Base-by-base conservation (phyloP, 2,329 filamentous ascomycete genomes). In the Aspergillus persii region DNA sequence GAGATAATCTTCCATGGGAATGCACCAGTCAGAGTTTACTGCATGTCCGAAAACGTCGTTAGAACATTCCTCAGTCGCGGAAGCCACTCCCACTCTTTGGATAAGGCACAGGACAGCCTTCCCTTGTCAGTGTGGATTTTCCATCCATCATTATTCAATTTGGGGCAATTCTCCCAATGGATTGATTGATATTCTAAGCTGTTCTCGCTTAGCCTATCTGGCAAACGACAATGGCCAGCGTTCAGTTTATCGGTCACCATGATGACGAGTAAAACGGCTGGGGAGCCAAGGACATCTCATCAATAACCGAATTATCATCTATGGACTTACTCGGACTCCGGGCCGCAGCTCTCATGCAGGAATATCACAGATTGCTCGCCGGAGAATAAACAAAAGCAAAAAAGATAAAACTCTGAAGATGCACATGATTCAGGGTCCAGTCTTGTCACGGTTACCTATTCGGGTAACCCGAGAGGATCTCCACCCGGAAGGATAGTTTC, bases 391-490 rank as follows among this genome's bases (percentile, higher is more conserved):
- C 12, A n/a, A 41, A 41, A 41, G 36, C 36, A 41, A 41, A 41
- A 33, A 44, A 54, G 31, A 51, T 41, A 62, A 60, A 62, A 58
- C 31, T 55, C 59, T 57, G 58, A 51, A 31, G 29, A 33, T 11
- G 47, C 59, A 59, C 59, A 57, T 63, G 59, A 63, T 53, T 53
- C 48, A 56, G 54, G 47, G 54, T 31, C 54, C 36, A 41, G 36
- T 41, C 36, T 48, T 51, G 31, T 57, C 47, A 56, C 55, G 59
- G 61, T 57, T 64, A 52, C 62, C 61, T 39, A 53, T 61, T 57
- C 15, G 48, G 62, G 63, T 46, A 64, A 64, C 41, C 56, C 54
- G 55, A 57, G 44, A 18, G 8, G 33, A 36, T 47, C 54, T 33
- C 26, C 26, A 41, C 31, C 9, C 39, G 27, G 18, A 36, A 18